Evolutionary conservation across 768 basidiomycete species (phyloP).

Genomic region (Agaricus bisporus): DNA sequence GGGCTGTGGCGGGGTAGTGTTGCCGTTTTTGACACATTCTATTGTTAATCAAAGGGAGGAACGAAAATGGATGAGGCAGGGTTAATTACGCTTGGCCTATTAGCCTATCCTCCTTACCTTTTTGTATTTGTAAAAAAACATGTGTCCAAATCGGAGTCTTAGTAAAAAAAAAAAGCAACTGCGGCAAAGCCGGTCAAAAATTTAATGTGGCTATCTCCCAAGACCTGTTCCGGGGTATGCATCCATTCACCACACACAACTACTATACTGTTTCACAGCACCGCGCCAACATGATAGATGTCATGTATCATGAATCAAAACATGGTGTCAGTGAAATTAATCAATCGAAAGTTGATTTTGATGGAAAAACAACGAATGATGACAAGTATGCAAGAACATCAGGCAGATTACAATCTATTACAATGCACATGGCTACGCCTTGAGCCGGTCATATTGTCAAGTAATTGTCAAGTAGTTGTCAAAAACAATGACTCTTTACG

Average conservation of each 20-base stretch:
- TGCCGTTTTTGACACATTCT: constrained; percentile 6
- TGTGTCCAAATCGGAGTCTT: not conserved
- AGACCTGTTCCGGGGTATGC: too few species aligned
- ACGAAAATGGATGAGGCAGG: constrained; percentile 8
- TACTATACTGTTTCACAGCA: not conserved
- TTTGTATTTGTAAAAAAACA: not conserved
- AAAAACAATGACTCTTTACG: not conserved
- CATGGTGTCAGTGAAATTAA: not conserved
- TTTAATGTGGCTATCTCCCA: too few species aligned
- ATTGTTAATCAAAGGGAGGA: constrained; percentile 12
- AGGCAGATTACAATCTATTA: too few species aligned
- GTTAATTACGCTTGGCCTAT: not conserved
- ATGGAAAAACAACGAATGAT: not conserved
- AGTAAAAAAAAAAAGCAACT: too few species aligned
- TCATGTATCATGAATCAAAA: not conserved
- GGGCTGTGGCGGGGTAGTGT: constrained; percentile 9
- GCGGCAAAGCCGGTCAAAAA: too few species aligned
- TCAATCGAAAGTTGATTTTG: constrained; percentile 5
- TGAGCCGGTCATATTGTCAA: not conserved
- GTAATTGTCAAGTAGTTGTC: not conserved
- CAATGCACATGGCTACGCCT: not conserved
- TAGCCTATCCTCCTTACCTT: not conserved
- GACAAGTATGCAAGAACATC: too few species aligned
- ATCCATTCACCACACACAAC: not conserved
- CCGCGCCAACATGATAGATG: too few species aligned